phyloP scores from a whole-genome alignment of 2,329 filamentous ascomycete genomes.

The Venturia effusa region DNA sequence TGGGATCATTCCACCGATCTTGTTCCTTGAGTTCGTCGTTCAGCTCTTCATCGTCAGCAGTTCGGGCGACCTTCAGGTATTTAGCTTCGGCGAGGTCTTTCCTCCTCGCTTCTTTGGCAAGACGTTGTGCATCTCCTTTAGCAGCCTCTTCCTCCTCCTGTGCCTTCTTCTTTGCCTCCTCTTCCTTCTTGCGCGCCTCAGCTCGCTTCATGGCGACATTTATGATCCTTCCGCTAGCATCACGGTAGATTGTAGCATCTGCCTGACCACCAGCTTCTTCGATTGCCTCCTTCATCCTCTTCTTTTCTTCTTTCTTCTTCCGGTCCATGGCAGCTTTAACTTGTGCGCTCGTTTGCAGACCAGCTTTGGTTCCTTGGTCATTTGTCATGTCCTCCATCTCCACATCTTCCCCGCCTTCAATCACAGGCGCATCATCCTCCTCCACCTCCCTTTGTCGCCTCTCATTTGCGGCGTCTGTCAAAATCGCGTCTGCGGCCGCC shows the following conservation, averaged over 20 bases:
- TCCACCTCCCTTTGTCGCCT: constrained; percentile 40
- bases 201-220: constrained; percentile 86
- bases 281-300: constrained; percentile 34
- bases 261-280: constrained; percentile 33
- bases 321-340: constrained; percentile 49
- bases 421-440: constrained; percentile 32
- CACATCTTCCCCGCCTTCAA: constrained; percentile 15
- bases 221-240: constrained; percentile 88
- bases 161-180: constrained; percentile 57
- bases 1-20: constrained; percentile 88
- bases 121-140: constrained; percentile 75
- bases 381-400: constrained; percentile 43
- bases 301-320: constrained; percentile 52
- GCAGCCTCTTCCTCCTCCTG: constrained; percentile 56
- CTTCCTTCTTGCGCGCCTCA: constrained; percentile 69
- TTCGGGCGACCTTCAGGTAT: constrained; percentile 67
- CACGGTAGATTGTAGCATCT: constrained; percentile 85
- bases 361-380: constrained; percentile 79
- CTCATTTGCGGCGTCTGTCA: constrained; percentile 62
- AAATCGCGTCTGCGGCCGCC: constrained; percentile 66
- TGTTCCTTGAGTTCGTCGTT: constrained; percentile 70
- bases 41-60: constrained; percentile 74
- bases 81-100: constrained; percentile 69
- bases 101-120: constrained; percentile 52
- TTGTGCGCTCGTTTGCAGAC: constrained; percentile 72